phyloP scores from a whole-genome alignment of 108 stramenopile species.

The Pinguiococcus pyrenoidosus region DNA sequence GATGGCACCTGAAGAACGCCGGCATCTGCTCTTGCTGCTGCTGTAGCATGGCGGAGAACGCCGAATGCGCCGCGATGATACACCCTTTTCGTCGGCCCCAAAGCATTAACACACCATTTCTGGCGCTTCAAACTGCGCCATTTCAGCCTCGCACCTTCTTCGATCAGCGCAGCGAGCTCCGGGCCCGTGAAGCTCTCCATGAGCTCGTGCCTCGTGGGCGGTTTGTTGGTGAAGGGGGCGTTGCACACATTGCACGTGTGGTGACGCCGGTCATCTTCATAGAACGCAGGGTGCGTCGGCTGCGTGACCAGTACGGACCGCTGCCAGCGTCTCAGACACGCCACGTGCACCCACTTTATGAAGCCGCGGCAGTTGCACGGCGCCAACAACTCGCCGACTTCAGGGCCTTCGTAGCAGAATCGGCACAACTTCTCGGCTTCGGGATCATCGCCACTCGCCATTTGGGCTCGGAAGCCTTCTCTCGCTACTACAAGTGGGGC shows the following conservation, averaged over 20 bases:
- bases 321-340: slow-evolving; percentile 33
- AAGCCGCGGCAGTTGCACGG: slow-evolving; percentile 36
- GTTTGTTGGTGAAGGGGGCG: slow-evolving; percentile 4
- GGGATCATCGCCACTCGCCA: no score
- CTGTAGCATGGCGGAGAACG: not conserved
- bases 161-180: slow-evolving; percentile 14
- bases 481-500: no score
- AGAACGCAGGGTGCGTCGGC: slow-evolving; percentile 20
- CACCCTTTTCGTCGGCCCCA: not conserved
- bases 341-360: slow-evolving; percentile 28
- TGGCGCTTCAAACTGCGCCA: slow-evolving; percentile 6
- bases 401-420: slow-evolving; percentile 19
- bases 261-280: slow-evolving; percentile 10
- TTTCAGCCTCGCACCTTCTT: no score
- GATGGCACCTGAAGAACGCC: not conserved
- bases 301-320: slow-evolving; percentile 15
- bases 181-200: slow-evolving; percentile 19
- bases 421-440: slow-evolving; percentile 23
- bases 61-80: not conserved
- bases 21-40: not conserved
- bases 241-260: slow-evolving; percentile 16
- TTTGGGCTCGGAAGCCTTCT: no score
- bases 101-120: slow-evolving; percentile 4
- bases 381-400: slow-evolving; percentile 16
- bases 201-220: slow-evolving; percentile 17